Base-by-base conservation (phyloP, 2,329 filamentous ascomycete species). In the Ophiobolus disseminans region DNA sequence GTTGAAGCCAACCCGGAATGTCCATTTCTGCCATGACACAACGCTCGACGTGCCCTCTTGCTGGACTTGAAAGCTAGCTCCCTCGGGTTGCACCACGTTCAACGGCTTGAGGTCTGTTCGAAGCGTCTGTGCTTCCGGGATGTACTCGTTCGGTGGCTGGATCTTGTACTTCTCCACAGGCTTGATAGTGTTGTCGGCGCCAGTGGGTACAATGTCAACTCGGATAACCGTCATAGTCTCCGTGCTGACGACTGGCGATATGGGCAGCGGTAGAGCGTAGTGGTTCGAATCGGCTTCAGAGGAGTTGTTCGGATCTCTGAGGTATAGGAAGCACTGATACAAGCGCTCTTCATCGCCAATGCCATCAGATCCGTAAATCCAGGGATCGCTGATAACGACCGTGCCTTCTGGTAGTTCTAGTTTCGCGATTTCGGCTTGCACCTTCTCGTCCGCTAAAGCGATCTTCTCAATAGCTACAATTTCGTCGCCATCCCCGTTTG, bases 1-100 rank as follows among this genome's bases (percentile, higher is more conserved):
- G 67, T 86, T 90, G 75, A 88, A 89, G 26, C 82, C 81, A 3
- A 91, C 79, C 9, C 86, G 78, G 73, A 91, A 86, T 1, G 81
- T 77, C 86, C 87, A 90, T 59, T 87, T 89, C 68, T 89, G 86
- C 86, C 86, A 86, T 49, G 79, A 75, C 28, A 89, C 66, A 16
- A 78, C 73, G 42, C 78, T 81, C 2, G 83, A 83, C 19, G 81
- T 80, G 23, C 79, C 80, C 50, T 78, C 73, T 31, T 79, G 68
- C 8, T 73, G 74, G 11, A 84, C 76, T 13, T 75, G 76, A 67
- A 87, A 88, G 10, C 83, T 86, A 2, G 84, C 80, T 6, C 85
- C 85, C 55, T 87, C 82, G 0, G 85, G 85, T 51, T 88, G 85
- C 25, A 86, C 68, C 1, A 87, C 82, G 46, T 86, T 83, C 53